Conservation (phyloP, 768 basidiomycete species). For the Tubosaeta sp. region DNA sequence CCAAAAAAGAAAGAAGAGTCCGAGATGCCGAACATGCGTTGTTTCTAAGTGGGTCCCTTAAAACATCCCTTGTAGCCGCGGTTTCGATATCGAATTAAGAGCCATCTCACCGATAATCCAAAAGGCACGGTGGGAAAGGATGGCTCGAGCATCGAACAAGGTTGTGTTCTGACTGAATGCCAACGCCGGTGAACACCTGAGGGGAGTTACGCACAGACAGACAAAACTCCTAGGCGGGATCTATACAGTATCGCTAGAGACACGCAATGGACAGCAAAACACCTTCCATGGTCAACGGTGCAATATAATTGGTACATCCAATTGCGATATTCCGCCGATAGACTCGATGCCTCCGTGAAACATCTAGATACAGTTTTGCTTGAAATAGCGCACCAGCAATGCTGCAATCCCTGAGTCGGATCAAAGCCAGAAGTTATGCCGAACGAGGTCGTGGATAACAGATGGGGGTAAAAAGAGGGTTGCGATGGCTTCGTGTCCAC, state of each 20-base stretch:
- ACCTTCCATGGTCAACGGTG: slow-evolving; percentile 3
- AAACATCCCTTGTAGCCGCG: slow-evolving; percentile 9
- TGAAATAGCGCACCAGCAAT: slow-evolving; percentile 5
- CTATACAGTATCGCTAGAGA: slow-evolving; percentile 9
- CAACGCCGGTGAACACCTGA: slow-evolving; percentile 3
- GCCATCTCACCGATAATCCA: slow-evolving; percentile 8
- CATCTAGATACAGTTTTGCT: slow-evolving; percentile 9
- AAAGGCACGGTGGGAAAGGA: slow-evolving; percentile 1
- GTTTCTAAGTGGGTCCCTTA: neutral
- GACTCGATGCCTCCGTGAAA: slow-evolving; percentile 8
- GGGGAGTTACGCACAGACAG: slow-evolving; percentile 5
- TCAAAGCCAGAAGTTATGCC: slow-evolving; percentile 18
- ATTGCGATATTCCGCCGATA: slow-evolving; percentile 7
- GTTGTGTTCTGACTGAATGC: slow-evolving; percentile 11
- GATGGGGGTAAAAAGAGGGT: slow-evolving; percentile 7
- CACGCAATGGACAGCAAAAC: slow-evolving; percentile 6
- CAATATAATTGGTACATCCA: neutral
- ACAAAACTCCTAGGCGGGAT: slow-evolving; percentile 9
- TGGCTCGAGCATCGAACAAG: slow-evolving; percentile 7
- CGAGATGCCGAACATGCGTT: neutral
- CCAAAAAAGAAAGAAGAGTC: neutral
- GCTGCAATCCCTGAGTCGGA: slow-evolving; percentile 24
- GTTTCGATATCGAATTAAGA: slow-evolving; percentile 15
- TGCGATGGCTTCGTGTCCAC: slow-evolving; percentile 3
- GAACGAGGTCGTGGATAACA: slow-evolving; percentile 6